Base-by-base conservation (phyloP, 1,284 basidiomycete species). In the Microbotryomycetes sp. region DNA sequence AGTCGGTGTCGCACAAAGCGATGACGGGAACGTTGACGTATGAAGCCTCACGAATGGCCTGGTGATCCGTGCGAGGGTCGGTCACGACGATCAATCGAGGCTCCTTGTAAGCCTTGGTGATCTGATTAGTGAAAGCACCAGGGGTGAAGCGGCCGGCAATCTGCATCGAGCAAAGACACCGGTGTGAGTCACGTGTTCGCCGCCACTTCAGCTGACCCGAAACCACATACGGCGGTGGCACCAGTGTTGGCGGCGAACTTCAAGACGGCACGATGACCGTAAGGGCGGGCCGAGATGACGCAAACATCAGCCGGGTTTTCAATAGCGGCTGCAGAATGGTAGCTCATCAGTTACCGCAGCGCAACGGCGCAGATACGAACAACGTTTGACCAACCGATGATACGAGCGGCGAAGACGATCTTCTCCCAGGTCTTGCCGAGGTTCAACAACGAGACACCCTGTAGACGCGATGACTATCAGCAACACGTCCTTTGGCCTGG, bases 11-110 rank as follows among this genome's bases (percentile, higher is more conserved):
- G 81, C 88, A 92, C 74, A 98, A 87, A 64, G 94, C 94, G 75
- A 98, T 97, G 77, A 98, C 94, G 74, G 94, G 94, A 79, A 98
- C 97, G 87, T 98, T 98, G 79, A 97, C 94, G 79, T 98, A 98
- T 63, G 93, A 93, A 59, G 96, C 93, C 82, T 98, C 94, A 72
- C 94, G 91, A 80, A 98, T 98, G 71, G 96, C 96, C 81, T 98
- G 96, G 84, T 97, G 93, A 82, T 98, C 94, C 69, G 97, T 89
- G 70, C 96, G 90, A 72, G 94, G 96, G 83, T 98, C 94, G 77
- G 93, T 97, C 70, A 98, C 93, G 74, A 98, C 80, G 77, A 98
- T 94, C 70, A 98, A 84, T 73, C 94, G 91, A 74, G 94, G 94
- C 82, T 98, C 94, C 84, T 97, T 98, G 89, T 97, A 98, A 64